Percentiles rank a stretch among this genome's conserved stretches.
Conservation (phyloP, 2,329 filamentous ascomycete genomes). For the Venturia carpophila region DNA sequence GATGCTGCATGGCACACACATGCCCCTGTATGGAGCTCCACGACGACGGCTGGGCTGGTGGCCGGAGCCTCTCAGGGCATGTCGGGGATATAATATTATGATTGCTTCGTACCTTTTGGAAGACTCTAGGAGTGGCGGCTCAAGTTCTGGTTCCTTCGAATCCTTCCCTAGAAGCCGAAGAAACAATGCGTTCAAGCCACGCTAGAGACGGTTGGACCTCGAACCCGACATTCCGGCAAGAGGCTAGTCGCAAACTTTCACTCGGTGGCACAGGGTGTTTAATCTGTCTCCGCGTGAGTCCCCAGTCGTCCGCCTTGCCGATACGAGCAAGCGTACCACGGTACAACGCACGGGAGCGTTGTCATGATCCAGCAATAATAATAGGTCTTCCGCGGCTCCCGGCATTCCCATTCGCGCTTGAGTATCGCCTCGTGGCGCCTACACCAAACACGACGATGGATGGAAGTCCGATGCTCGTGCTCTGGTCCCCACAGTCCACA, state of each 20-base stretch:
- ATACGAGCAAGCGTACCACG: not conserved
- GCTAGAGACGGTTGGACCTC: not conserved
- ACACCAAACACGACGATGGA: not conserved
- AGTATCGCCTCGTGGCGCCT: slow-evolving; percentile 2
- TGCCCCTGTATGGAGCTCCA: not conserved
- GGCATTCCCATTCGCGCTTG: not conserved
- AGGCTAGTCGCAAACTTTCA: not conserved
- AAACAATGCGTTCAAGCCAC: slow-evolving; percentile 6
- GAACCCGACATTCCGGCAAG: not conserved
- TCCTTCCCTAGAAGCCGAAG: not conserved
- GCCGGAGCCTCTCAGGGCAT: not conserved
- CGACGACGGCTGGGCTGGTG: too few species aligned
- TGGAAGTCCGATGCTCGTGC: not conserved
- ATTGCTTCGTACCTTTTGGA: slow-evolving; percentile 4
- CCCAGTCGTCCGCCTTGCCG: slow-evolving; percentile 6
- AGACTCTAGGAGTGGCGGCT: not conserved
- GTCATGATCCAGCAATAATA: not conserved
- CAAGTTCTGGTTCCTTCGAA: not conserved
- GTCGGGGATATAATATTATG: not conserved
- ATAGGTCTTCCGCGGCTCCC: not conserved
- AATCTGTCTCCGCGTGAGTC: not conserved
- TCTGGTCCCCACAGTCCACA: too few species aligned
- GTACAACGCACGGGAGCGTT: not conserved
- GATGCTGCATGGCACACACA: not conserved
- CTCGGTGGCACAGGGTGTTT: not conserved